phyloP scores from a whole-genome alignment of 768 basidiomycete genomes.

The Candolleomyces aberdarensis region DNA sequence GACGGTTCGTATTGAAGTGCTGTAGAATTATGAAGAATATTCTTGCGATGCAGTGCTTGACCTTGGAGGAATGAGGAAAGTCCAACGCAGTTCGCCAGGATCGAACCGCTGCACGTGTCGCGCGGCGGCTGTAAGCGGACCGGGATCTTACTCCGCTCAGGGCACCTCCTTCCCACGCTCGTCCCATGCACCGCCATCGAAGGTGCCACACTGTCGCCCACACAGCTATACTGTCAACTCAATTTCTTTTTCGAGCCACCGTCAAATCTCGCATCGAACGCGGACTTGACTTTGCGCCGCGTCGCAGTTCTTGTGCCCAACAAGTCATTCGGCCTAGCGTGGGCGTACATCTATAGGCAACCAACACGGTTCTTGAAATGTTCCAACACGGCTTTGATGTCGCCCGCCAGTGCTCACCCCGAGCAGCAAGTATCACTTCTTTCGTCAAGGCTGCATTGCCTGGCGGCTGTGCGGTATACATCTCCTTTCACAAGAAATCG shows the following conservation, averaged over 20 bases:
- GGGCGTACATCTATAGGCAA: too few species aligned
- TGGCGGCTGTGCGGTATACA: slow-evolving; percentile 5
- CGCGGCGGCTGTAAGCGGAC: too few species aligned
- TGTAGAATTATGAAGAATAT: too few species aligned
- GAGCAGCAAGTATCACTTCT: neutral
- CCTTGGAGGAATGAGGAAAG: neutral
- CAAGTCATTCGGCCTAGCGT: neutral
- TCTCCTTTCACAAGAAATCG: neutral
- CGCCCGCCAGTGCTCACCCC: too few species aligned
- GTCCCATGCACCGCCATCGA: neutral
- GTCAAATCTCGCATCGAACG: too few species aligned
- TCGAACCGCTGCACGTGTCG: slow-evolving; percentile 2
- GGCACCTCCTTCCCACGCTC: neutral
- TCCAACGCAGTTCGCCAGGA: neutral
- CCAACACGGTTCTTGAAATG: too few species aligned
- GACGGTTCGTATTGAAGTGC: too few species aligned
- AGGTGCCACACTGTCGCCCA: neutral
- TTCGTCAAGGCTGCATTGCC: slow-evolving; percentile 4
- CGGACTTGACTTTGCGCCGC: too few species aligned
- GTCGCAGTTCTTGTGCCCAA: neutral
- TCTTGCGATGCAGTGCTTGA: slow-evolving; percentile 11
- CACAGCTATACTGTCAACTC: slow-evolving; percentile 1
- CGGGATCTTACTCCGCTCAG: neutral
- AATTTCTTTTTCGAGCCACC: neutral
- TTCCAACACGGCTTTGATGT: too few species aligned